phyloP scores from a whole-genome alignment of 1,139 yeast genomes.

The Sugiyamaella xylanicola region DNA sequence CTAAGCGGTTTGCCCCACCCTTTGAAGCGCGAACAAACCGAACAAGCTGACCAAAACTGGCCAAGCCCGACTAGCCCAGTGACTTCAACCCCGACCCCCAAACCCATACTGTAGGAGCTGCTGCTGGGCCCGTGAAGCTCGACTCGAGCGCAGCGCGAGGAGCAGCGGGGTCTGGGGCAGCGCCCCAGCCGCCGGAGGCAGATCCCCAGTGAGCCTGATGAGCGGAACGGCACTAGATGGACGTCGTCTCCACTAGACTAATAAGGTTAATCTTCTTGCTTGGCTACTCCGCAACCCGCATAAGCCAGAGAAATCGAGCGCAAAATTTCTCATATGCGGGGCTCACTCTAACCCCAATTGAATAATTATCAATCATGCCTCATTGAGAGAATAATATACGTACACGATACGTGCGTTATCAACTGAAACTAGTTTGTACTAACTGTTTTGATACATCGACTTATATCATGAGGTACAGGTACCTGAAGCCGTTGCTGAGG shows the following conservation, averaged over 20 bases:
- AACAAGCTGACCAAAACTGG: no score
- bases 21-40: no score
- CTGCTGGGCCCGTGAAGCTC: no score
- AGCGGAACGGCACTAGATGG: no score
- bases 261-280: no score
- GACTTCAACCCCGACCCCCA: no score
- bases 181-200: conserved; percentile 4
- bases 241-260: no score
- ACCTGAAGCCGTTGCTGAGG: background rate
- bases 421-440: background rate
- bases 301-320: background rate
- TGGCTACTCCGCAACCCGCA: background rate
- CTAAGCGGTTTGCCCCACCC: no score
- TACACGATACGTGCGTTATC: background rate
- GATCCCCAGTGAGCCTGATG: background rate
- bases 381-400: background rate
- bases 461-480: background rate
- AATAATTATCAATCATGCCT: background rate
- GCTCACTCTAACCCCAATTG: background rate
- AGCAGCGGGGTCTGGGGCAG: conserved; percentile 1
- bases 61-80: no score
- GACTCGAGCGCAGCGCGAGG: background rate
- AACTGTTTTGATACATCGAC: background rate
- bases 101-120: no score
- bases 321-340: background rate